Percentiles rank a stretch among this genome's conserved stretches.
Conservation (phyloP, 2,329 filamentous ascomycete genomes). For the Macrophomina phaseolina region DNA sequence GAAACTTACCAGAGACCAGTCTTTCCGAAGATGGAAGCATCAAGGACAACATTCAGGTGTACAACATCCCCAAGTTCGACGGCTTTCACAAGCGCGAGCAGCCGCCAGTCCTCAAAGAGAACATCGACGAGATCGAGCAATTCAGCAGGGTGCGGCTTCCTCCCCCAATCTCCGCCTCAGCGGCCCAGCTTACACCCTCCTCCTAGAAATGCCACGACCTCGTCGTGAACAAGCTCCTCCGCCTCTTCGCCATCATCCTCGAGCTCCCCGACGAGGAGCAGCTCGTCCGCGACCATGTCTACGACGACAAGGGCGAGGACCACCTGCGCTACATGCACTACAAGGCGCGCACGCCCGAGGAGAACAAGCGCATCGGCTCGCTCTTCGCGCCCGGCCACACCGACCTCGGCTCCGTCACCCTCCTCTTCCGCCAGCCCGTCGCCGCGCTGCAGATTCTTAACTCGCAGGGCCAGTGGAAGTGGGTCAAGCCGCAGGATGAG, state of each 20-base stretch:
- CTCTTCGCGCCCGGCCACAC: constrained; percentile 60
- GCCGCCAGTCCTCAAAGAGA: constrained; percentile 54
- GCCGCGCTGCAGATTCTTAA: constrained; percentile 60
- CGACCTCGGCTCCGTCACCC: constrained; percentile 61
- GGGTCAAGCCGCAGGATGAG: constrained; percentile 47
- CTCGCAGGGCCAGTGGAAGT: constrained; percentile 48
- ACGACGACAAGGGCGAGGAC: constrained; percentile 63
- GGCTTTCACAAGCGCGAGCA: constrained; percentile 47
- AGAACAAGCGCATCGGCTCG: constrained; percentile 52
- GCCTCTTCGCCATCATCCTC: constrained; percentile 66
- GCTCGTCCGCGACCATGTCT: constrained; percentile 62
- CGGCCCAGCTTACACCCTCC: neutral
- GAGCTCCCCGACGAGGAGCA: constrained; percentile 65
- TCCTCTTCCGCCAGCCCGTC: constrained; percentile 65
- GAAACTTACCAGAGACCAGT: constrained; percentile 32
- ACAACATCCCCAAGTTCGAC: constrained; percentile 65
- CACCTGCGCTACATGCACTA: constrained; percentile 70
- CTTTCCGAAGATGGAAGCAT: constrained; percentile 44
- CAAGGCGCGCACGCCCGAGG: constrained; percentile 55
- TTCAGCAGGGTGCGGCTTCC: constrained; percentile 48
- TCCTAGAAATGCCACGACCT: constrained; percentile 56
- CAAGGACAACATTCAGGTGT: constrained; percentile 64
- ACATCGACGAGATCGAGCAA: constrained; percentile 61
- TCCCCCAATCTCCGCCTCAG: neutral
- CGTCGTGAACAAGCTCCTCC: constrained; percentile 62